Evolutionary conservation across 257 asterid genomes (phyloP).

Genomic region (Ajuga chamaepitys): DNA sequence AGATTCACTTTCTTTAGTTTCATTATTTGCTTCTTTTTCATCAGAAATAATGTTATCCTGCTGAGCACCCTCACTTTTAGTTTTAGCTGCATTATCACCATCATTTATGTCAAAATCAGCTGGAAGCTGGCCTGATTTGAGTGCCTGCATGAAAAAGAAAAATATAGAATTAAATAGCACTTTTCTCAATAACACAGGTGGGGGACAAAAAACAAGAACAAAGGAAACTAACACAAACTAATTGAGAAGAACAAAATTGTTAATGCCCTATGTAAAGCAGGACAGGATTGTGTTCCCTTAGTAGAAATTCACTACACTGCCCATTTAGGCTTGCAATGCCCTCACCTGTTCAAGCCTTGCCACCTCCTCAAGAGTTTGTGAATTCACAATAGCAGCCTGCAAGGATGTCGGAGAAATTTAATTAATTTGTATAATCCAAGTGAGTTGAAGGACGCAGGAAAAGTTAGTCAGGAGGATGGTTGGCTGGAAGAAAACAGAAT

Average conservation of each 20-base stretch:
- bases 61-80: slow-evolving; percentile 34
- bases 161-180: not conserved
- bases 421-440: slow-evolving; percentile 3
- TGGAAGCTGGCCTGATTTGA: slow-evolving; percentile 94
- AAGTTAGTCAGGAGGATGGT: not conserved
- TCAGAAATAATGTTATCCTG: slow-evolving; percentile 57
- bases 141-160: slow-evolving; percentile 52
- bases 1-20: slow-evolving; percentile 32
- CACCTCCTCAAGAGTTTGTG: slow-evolving; percentile 98
- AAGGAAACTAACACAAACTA: slow-evolving; percentile 3
- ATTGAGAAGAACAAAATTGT: not conserved
- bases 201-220: not conserved
- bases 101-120: slow-evolving; percentile 58
- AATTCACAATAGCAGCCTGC: slow-evolving; percentile 98
- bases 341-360: slow-evolving; percentile 98
- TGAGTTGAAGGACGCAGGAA: not conserved
- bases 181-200: not conserved
- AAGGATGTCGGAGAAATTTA: slow-evolving; percentile 12
- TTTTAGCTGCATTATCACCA: slow-evolving; percentile 27
- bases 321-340: slow-evolving; percentile 1
- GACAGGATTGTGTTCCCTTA: not conserved
- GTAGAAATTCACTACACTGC: not conserved
- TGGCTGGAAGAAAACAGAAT: not conserved
- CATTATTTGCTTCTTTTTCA: slow-evolving; percentile 35
- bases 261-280: not conserved